These are phyloP conservation scores for Penicillium sp. DNA, from an alignment of 2,329 filamentous ascomycete genomes.

Conservation along the genomic window DNA sequence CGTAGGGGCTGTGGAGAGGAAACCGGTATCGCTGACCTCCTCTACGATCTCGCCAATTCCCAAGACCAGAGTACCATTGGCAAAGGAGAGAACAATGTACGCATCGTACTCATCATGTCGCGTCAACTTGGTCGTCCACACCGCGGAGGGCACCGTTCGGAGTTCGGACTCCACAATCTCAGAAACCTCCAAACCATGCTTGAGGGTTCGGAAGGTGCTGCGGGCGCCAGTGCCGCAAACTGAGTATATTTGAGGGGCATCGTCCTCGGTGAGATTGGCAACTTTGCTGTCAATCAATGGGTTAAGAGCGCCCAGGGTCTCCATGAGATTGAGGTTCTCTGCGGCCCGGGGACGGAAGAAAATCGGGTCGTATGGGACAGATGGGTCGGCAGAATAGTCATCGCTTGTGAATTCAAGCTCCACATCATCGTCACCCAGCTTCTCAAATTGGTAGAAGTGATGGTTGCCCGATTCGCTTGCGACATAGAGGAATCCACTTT, in stretches of 20 bases:
- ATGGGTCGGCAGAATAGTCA: constrained; percentile 70
- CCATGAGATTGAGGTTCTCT: constrained; percentile 78
- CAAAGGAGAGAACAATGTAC: constrained; percentile 92
- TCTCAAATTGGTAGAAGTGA: constrained; percentile 94
- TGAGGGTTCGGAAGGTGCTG: constrained; percentile 85
- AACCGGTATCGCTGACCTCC: constrained; percentile 89
- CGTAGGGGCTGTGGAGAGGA: constrained; percentile 81
- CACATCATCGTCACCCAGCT: constrained; percentile 90
- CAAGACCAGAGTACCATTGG: constrained; percentile 82
- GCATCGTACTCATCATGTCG: constrained; percentile 80
- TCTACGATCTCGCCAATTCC: constrained; percentile 97
- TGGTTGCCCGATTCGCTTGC: constrained; percentile 91
- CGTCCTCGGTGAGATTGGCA: constrained; percentile 82
- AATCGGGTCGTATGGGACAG: constrained; percentile 66
- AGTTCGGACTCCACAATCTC: constrained; percentile 94
- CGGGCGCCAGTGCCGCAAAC: constrained; percentile 83
- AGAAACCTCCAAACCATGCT: constrained; percentile 87
- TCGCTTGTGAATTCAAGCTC: constrained; percentile 83
- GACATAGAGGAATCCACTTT: constrained; percentile 91
- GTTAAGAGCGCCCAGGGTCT: constrained; percentile 83
- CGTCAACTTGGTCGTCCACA: constrained; percentile 91
- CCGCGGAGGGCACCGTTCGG: constrained; percentile 79
- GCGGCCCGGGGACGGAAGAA: constrained; percentile 78
- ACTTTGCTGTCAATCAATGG: constrained; percentile 88
- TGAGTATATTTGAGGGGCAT: constrained; percentile 93